These are phyloP conservation scores for Pneumocystis oryctolagi DNA, from an alignment of 1,139 yeast species.

Conservation along the genomic window DNA sequence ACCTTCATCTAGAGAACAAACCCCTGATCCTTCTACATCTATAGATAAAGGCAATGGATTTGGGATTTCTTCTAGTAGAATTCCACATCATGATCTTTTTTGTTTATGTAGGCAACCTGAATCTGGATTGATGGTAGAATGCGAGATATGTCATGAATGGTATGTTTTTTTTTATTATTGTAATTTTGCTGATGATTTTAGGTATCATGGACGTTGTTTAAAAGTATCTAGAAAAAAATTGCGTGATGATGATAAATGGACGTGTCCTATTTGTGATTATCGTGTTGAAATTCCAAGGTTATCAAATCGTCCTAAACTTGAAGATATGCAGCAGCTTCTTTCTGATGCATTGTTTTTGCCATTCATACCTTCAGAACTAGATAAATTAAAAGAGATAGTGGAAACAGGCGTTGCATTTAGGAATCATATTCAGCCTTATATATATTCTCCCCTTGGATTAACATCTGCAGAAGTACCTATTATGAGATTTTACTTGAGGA, in stretches of 20 bases:
- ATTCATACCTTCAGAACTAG: conserved; percentile 20
- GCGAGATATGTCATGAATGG: conserved; percentile 71
- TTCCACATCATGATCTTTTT: conserved; percentile 25
- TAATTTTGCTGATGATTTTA: not conserved
- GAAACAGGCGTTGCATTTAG: conserved; percentile 29
- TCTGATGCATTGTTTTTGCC: conserved; percentile 18
- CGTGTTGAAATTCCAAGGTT: conserved; percentile 25
- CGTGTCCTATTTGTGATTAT: conserved; percentile 56
- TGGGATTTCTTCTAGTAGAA: conserved; percentile 18
- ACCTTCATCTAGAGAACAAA: conserved; percentile 13
- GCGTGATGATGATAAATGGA: conserved; percentile 32
- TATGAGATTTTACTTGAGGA: conserved; percentile 32
- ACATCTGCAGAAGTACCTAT: conserved; percentile 19
- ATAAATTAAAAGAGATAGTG: conserved; percentile 25
- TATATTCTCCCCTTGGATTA: conserved; percentile 9
- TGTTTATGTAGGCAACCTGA: conserved; percentile 62
- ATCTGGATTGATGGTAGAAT: conserved; percentile 59
- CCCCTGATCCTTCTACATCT: conserved; percentile 15
- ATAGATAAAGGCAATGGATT: conserved; percentile 1
- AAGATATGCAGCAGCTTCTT: conserved; percentile 24
- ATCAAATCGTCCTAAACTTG: conserved; percentile 25
- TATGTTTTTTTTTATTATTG: conserved; percentile 22
- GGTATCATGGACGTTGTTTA: conserved; percentile 46
- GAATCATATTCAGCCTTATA: conserved; percentile 23
- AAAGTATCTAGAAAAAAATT: conserved; percentile 23